These are phyloP conservation scores for Thelonectria olida DNA, from an alignment of 2,329 filamentous ascomycete genomes.

Conservation along the genomic window DNA sequence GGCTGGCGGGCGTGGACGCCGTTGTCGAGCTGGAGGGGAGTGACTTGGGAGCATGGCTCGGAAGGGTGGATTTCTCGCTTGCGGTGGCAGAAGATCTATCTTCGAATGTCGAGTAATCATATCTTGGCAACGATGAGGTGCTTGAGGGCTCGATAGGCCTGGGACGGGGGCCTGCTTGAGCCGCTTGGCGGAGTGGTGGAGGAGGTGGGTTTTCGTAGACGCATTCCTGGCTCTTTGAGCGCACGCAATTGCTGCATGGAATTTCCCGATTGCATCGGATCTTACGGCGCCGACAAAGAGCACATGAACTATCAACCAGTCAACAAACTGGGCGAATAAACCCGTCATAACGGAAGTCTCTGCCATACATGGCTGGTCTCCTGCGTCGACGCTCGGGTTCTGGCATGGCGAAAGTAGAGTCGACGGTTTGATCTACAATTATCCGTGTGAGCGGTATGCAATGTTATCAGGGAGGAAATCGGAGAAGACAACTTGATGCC, in stretches of 20 bases:
- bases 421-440: neutral
- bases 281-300: slow-evolving; percentile 54
- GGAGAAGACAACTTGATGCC: neutral
- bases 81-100: slow-evolving; percentile 2
- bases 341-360: no score
- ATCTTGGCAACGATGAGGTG: accelerated
- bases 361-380: slow-evolving; percentile 41
- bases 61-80: neutral
- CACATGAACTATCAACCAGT: slow-evolving; percentile 46
- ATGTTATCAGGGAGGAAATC: neutral
- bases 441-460: neutral
- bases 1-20: slow-evolving; percentile 16
- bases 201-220: slow-evolving; percentile 41
- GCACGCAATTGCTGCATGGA: slow-evolving; percentile 54
- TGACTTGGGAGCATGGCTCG: neutral
- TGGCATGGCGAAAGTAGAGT: slow-evolving; percentile 13
- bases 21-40: neutral
- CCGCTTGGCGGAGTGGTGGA: neutral
- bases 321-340: neutral
- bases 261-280: slow-evolving; percentile 52
- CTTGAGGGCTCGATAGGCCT: neutral
- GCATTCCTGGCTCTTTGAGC: slow-evolving; percentile 47
- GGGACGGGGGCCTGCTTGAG: neutral
- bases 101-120: neutral
- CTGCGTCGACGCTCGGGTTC: slow-evolving; percentile 39